Base-by-base conservation (phyloP, 2,329 filamentous ascomycete species). In the Calonectria leucothoes region DNA sequence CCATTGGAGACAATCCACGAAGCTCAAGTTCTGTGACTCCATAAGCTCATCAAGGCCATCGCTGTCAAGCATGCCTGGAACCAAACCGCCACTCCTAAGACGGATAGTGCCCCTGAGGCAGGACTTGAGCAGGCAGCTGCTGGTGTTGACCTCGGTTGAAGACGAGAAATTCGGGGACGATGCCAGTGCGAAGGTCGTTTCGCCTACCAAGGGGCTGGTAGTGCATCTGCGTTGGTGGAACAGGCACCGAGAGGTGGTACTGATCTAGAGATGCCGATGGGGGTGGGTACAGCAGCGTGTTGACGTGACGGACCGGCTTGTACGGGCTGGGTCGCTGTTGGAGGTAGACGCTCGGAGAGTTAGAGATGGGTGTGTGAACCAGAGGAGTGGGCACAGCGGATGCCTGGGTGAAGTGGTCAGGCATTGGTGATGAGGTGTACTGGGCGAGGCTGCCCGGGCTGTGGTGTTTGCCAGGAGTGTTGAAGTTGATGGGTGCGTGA, bases 271-370 rank as follows among this genome's bases (percentile, higher is more conserved):
- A 95, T 11, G 92, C 89, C 29, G 94, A 94, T 0, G 95, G 94
- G 8, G 95, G 95, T 37, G 96, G 96, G 72, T 97, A 95, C 35
- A 98, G 88, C n/a, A 98, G 90, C 0, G 95, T 98, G 78, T 97
- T 95, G 72, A 98, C 95, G 74, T 95, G 91, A 67, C 96, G 94
- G 48, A 98, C 93, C 1, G 96, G 96, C 76, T 95, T 94, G 85
- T 98, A 98, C 4, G 97, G 97, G 69, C 96, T 98, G 75, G 94
- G 93, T 70, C 97, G 91, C 82, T 98, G 95, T 81, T 94, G 94
- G 45, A 98, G 88, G 84, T 97, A 97, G 80, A 95, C 91, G 14
- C 94, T 96, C 0, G 96, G 96, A 37, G 97, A 98, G 76, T 97
- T 90, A 37, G 94, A 93, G 55, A 92, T 91, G 7, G 93, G 92